Evolutionary conservation across 352 stramenopile species (phyloP), one percentile per base, ranked within the genome.

Genomic region (Pythium pectinolyticum): DNA sequence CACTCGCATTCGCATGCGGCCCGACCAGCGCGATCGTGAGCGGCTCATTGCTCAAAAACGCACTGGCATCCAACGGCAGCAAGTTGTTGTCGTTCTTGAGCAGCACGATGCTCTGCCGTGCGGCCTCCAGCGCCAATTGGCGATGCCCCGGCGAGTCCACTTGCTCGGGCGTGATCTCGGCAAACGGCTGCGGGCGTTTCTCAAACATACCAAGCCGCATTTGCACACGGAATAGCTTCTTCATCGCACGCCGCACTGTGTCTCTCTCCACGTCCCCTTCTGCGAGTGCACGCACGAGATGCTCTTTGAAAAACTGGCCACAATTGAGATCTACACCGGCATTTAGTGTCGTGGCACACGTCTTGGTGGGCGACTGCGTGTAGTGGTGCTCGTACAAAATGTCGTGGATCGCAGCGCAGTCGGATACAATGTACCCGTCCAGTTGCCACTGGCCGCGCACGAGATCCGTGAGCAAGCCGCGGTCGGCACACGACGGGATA

Each of bases 151-250:
- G 48, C 6, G 84, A 84, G 64, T 92, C 75, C 10, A 97, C 63
- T 14, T 67, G 50, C 5, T 76, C 61, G 0, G 77, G 37, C 5
- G 76, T 77, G 46, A 92, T 83, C 31, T 88, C 64, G 5, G 65
- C 47, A 52, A 81, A 95, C 0, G 86, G 83, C 28, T 92, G 78
- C 5, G 54, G 54, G 19, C 83, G 78, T 30, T 88, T 78, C 56
- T 96, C 89, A 71, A 98, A 98, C 66, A 96, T 80, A 5, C 94
- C 92, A 0, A 98, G 77, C 0, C 87, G 77, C 67, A 98, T 90
- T 47, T 93, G 70, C 43, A 97, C 82, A 22, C 79, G 73, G 49
- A 97, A 91, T 17, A 97, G 68, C 43, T 92, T 81, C 37, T 73
- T 75, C 11, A 97, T 67, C 22, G 89, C 89, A 3, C 43, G 65